Base-by-base conservation (phyloP, 805 yeast species). In the Yamadazyma philogaea region DNA sequence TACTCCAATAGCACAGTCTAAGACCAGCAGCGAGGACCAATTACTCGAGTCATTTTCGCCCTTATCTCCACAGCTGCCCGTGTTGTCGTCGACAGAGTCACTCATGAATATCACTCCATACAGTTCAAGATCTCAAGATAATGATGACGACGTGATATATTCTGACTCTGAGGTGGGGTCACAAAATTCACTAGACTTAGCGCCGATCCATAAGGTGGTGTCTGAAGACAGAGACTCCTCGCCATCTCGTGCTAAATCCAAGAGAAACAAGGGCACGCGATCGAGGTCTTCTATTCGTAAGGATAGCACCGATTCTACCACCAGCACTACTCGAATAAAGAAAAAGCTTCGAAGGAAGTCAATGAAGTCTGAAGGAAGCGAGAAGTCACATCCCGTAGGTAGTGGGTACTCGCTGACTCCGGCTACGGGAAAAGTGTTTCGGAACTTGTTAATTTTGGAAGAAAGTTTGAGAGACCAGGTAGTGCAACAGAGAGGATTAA, bases 401-500 rank as follows among this genome's bases (percentile, higher is more conserved):
- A 50, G 59, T 36, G 66, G 66, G 7, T 61, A 61, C 40, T 57
- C 63, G 4, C 57, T 55, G 48, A 54, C 60, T 19, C 75, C 74
- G 2, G 77, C 81, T 6, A 74, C 85, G 0, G 85, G 89, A 1
- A 82, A 84, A 68, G 81, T 88, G 12, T 87, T 83, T 60, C 75
- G 95, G 36, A 89, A 91, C 59, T 63, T 93, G 51, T 67, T 91
- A 37, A 84, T 91, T 12, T 61, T 90, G 40, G 99, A 91, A 61
- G 96, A 90, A 56, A 81, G 87, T 42, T 68, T 93, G 39, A 74
- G 97, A 30, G 81, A 77, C 46, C 98, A 91, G 64, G 85, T 83
- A 37, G 67, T 74, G n/a, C 82, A 80, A 41, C 90, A 88, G 57
- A 76, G 79, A 41, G 66, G 75, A 6, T 65, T 88, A 45, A 72